phyloP scores from a whole-genome alignment of 805 yeast species.

The Suhomyces kilbournensis region DNA sequence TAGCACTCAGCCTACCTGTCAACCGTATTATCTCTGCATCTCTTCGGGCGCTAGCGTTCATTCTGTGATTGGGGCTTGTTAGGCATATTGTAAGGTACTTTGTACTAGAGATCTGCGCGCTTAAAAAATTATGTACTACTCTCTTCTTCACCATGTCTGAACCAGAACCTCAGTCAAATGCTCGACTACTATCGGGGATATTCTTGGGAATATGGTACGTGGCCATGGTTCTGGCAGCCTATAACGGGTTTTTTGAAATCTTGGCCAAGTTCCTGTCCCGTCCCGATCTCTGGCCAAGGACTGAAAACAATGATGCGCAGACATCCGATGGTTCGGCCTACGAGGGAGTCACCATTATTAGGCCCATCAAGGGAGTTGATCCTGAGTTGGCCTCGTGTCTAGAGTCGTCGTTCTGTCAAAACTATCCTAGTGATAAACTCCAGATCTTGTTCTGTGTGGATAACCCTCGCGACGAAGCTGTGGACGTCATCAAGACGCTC shows the following conservation, averaged over 20 bases:
- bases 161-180: not conserved
- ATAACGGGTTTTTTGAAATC: constrained; percentile 40
- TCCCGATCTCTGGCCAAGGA: constrained; percentile 13
- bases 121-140: not conserved
- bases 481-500: constrained; percentile 52
- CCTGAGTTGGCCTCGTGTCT: constrained; percentile 69
- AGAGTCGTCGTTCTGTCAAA: constrained; percentile 63
- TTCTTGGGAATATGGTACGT: constrained; percentile 38
- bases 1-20: not conserved
- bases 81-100: not conserved
- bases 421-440: constrained; percentile 55
- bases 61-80: not conserved
- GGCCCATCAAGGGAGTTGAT: constrained; percentile 85
- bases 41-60: not conserved
- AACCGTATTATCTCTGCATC: not conserved
- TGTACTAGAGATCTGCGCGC: not conserved
- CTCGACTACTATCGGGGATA: constrained; percentile 8
- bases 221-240: constrained; percentile 35
- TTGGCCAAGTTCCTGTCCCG: constrained; percentile 24
- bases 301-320: constrained; percentile 4
- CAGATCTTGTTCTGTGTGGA: constrained; percentile 80
- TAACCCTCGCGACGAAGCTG: constrained; percentile 57
- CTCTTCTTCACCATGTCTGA: not conserved
- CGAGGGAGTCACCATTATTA: constrained; percentile 63
- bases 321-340: not conserved